Evolutionary conservation across 1,284 basidiomycete species (phyloP).

Genomic region (Boletus sp.): DNA sequence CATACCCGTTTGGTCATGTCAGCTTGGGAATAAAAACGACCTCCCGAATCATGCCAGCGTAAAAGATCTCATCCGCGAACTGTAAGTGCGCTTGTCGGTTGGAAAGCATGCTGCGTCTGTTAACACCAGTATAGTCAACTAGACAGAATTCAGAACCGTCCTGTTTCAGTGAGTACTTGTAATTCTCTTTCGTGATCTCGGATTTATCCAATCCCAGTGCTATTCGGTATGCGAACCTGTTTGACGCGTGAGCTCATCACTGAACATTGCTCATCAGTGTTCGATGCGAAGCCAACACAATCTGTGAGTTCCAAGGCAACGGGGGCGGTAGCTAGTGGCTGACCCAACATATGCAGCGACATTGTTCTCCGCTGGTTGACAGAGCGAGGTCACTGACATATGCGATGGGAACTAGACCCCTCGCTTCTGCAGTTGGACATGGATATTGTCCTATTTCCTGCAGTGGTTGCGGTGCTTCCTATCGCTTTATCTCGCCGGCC

Average conservation of each 20-base stretch:
- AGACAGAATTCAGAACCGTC: conserved; percentile 77
- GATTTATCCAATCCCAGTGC: conserved; percentile 44
- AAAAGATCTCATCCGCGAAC: conserved; percentile 79
- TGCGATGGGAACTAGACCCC: conserved; percentile 21
- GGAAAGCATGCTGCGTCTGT: neutral
- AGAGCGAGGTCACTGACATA: conserved; percentile 53
- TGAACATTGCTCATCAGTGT: conserved; percentile 46
- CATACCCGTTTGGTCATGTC: neutral
- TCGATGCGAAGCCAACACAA: conserved; percentile 96
- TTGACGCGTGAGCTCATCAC: neutral
- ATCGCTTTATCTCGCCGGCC: neutral
- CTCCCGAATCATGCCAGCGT: conserved; percentile 75
- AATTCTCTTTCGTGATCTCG: neutral
- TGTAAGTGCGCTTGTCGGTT: conserved; percentile 48
- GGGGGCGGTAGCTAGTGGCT: neutral
- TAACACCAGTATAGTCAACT: conserved; percentile 51
- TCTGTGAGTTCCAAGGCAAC: conserved; percentile 47
- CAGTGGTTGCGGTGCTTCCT: neutral
- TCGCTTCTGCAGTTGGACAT: conserved; percentile 1
- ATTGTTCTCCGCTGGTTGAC: conserved; percentile 74
- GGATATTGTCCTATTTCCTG: no score
- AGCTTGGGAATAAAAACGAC: conserved; percentile 97
- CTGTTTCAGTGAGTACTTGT: conserved; percentile 70
- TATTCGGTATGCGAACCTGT: conserved; percentile 58
- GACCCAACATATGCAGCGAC: conserved; percentile 42